Percentiles rank a stretch among this genome's conserved stretches.
Evolutionary conservation across 805 yeast species (phyloP).

Genomic region (Ogataea saltuana): DNA sequence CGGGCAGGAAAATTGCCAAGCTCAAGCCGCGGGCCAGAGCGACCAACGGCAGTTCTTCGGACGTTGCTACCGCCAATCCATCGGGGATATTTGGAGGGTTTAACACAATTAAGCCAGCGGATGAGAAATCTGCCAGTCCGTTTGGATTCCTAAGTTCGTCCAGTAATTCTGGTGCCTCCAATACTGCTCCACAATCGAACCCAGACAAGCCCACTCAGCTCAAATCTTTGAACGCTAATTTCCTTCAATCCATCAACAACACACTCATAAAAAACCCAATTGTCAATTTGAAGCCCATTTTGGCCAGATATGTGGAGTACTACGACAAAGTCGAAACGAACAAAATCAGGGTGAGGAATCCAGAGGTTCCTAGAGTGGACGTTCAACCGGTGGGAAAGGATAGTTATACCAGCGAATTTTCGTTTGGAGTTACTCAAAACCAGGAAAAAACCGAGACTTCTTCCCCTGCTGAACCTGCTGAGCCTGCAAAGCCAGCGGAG

Average conservation of each 20-base stretch:
- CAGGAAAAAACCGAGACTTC: background rate
- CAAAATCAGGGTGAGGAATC: slow-evolving; percentile 28
- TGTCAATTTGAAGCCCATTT: slow-evolving; percentile 55
- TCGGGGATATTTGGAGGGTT: slow-evolving; percentile 19
- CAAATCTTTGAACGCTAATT: slow-evolving; percentile 65
- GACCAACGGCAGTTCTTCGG: slow-evolving; percentile 15
- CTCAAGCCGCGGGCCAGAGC: slow-evolving; percentile 44
- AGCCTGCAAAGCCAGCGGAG: background rate
- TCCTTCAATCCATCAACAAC: slow-evolving; percentile 49
- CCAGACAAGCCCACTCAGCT: slow-evolving; percentile 45
- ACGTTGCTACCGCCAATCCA: slow-evolving; percentile 12
- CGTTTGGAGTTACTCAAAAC: background rate
- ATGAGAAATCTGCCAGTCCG: slow-evolving; percentile 4
- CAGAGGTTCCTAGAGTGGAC: slow-evolving; percentile 27
- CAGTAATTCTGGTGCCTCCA: background rate
- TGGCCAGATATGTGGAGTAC: slow-evolving; percentile 60
- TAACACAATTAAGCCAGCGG: slow-evolving; percentile 2
- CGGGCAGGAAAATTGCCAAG: slow-evolving; percentile 67
- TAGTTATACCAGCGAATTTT: slow-evolving; percentile 1
- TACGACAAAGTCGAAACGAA: slow-evolving; percentile 40
- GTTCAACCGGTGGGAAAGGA: slow-evolving; percentile 17
- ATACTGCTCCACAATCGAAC: background rate
- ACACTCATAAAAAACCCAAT: slow-evolving; percentile 46
- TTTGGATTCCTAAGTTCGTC: slow-evolving; percentile 1
- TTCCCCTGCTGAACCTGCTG: background rate